Base-by-base conservation (phyloP, 2,329 filamentous ascomycete genomes). In the Nothophoma quercina region DNA sequence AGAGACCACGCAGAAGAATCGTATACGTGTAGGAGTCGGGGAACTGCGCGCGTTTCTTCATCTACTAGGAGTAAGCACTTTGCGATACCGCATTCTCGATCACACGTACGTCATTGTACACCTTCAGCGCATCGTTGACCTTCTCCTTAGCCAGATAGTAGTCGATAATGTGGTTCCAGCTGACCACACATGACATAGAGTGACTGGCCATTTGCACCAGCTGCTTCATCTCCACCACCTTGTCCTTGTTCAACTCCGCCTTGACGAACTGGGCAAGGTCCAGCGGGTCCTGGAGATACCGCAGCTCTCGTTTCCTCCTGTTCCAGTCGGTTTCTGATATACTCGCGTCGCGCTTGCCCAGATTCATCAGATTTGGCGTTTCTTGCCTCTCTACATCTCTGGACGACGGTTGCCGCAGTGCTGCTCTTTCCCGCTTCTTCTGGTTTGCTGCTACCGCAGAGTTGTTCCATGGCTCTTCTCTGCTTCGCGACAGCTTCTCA, bases 21-120 rank as follows among this genome's bases (percentile, higher is more conserved):
- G 90, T 95, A 70, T 90, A 97, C 0, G 95, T 97, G 64, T 88
- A 84, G 3, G 85, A 83, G 70, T 93, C 93, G 1, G 95, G 93
- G 21, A 83, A 80, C 65, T 96, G 89, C 5, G 82, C 88, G 56
- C 92, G 84, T 77, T 98, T 98, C 78, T 98, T 99, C 93, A 99
- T 98, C 89, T 67, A 21, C 13, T 10, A 23, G n/a, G 49, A 9
- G 48, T 67, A 54, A 69, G 63, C 35, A 26, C 28, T 9, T 25
- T 30, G 40, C 6, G 26, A 30, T 16, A 9, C 22, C 12, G 13
- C 12, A 22, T 28, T 21, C 21, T 44, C 3, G 25, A 18, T 10
- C 2, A 19, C 29, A 53, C 79, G 58, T 73, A 90, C 89, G 73
- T 98, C 93, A 73, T 97, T 96, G 77, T 87, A 97, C n/a, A 91